Evolutionary conservation across 1,284 basidiomycete genomes (phyloP), one percentile per base, ranked within the genome.

Genomic region (Coriolopsis trogii): DNA sequence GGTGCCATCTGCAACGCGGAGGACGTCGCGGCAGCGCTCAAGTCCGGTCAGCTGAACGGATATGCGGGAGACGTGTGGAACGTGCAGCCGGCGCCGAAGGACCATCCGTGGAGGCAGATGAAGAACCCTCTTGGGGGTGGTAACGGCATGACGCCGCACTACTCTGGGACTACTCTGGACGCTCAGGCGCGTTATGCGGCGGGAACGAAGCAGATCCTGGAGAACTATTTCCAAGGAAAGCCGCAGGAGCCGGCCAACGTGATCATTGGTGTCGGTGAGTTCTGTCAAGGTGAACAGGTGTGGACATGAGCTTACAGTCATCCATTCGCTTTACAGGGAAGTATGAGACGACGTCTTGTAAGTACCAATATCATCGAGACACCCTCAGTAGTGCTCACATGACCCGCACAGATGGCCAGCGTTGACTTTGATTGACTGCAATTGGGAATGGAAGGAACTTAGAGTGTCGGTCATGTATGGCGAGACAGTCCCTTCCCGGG

Each of bases 1-100:
- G 95, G 94, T 42, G 95, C 95, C 43, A 95, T 98, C 66, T 91
- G 88, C 69, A 87, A 93, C 73, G 84, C 85, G 55, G 80, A 91
- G 55, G 92, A 85, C 41, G 85, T 97, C 54, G 85, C 85, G 6
- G 84, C 73, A 0, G 93, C 94, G 7, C 70, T 98, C 57, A 80
- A 82, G 71, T 84, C 80, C 41, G 95, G 95, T 10, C 89, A 91
- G 41, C 69, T 95, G 52, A 70, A 73, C 54, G 91, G 81, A 5
- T 86, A 87, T 67, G 84, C 85, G 59, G 85, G 85, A 55, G 84
- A 87, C 65, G 83, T 85, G 37, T 85, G 84, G 84, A 83, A 92
- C 62, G 84, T 90, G 42, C 91, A 94, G 68, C 92, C 93, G 29
- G 87, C 92, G 8, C 91, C 92, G 2, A 81, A 79, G 60, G 88